phyloP scores from a whole-genome alignment of 2,329 filamentous ascomycete genomes.

The Neonectria neomacrospora region DNA sequence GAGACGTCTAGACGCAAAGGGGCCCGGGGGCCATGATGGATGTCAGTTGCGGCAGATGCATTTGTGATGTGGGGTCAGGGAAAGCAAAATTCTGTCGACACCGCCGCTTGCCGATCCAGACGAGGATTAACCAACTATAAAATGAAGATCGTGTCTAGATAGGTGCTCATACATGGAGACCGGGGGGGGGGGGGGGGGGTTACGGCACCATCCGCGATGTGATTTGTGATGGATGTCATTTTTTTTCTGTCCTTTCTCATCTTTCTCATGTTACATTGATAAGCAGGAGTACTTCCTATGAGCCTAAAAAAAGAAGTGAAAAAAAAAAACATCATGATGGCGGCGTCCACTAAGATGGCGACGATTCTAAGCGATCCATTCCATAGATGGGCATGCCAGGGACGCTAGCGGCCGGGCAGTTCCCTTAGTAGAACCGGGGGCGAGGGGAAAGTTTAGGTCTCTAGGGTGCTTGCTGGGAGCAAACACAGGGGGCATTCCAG shows the following conservation, averaged over 20 bases:
- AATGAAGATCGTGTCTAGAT: too few relatives aligned
- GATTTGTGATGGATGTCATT: neutral
- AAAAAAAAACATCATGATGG: neutral
- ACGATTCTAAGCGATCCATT: neutral
- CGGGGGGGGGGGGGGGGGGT: too few relatives aligned
- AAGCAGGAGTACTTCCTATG: too few relatives aligned
- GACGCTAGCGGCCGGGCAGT: slow-evolving; percentile 8
- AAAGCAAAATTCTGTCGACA: neutral
- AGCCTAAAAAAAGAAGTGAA: too few relatives aligned
- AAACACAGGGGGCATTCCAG: neutral
- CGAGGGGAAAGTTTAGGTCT: neutral
- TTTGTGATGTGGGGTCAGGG: neutral
- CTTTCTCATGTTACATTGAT: too few relatives aligned
- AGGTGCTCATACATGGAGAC: too few relatives aligned
- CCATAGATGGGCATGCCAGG: neutral
- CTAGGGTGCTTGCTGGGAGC: neutral
- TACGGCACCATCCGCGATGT: neutral
- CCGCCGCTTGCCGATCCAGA: too few relatives aligned
- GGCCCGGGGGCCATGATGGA: neutral
- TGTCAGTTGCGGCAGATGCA: too few relatives aligned
- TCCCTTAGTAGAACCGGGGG: slow-evolving; percentile 14
- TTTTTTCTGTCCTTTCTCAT: too few relatives aligned
- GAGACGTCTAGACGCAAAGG: neutral
- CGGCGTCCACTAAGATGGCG: neutral
- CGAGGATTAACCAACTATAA: too few relatives aligned